Evolutionary conservation across 2,329 filamentous ascomycete species (phyloP).

Genomic region (Didymella exigua): DNA sequence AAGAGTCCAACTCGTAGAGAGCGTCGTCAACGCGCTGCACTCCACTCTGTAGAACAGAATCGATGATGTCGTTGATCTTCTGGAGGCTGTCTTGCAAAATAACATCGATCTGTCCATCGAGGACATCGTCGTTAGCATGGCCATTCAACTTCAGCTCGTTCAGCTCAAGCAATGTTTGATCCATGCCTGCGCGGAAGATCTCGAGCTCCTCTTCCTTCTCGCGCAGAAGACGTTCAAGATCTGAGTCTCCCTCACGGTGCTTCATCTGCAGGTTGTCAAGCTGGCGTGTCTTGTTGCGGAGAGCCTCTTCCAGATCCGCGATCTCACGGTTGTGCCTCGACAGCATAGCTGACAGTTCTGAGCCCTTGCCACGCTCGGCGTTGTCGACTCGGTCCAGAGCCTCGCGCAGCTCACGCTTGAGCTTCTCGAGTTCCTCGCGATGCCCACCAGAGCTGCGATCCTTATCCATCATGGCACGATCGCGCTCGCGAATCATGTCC

Average conservation of each 20-base stretch:
- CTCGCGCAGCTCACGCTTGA: constrained; percentile 90
- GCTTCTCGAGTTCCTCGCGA: constrained; percentile 91
- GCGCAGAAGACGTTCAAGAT: constrained; percentile 81
- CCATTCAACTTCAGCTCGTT: constrained; percentile 75
- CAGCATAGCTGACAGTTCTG: constrained; percentile 91
- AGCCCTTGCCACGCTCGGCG: constrained; percentile 89
- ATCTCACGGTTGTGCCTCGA: constrained; percentile 97
- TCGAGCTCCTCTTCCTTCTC: constrained; percentile 98
- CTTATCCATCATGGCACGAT: constrained; percentile 90
- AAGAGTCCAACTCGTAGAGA: constrained; percentile 94
- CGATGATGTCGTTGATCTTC: constrained; percentile 97
- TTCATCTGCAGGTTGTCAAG: constrained; percentile 83
- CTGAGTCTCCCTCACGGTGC: constrained; percentile 78
- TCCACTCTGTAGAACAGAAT: constrained; percentile 91
- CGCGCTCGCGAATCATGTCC: constrained; percentile 97
- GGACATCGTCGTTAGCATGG: constrained; percentile 72
- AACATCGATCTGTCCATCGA: constrained; percentile 90
- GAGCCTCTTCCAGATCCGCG: constrained; percentile 90
- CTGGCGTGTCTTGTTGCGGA: constrained; percentile 83
- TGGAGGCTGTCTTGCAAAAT: constrained; percentile 83
- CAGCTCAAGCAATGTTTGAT: constrained; percentile 90
- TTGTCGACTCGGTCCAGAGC: constrained; percentile 92
- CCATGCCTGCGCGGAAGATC: constrained; percentile 97
- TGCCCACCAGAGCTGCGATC: constrained; percentile 84
- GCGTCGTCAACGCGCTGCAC: constrained; percentile 95